Evolutionary conservation across 768 basidiomycete genomes (phyloP), one percentile per base, ranked within the genome.

Genomic region (Kwoniella mangroviensis): DNA sequence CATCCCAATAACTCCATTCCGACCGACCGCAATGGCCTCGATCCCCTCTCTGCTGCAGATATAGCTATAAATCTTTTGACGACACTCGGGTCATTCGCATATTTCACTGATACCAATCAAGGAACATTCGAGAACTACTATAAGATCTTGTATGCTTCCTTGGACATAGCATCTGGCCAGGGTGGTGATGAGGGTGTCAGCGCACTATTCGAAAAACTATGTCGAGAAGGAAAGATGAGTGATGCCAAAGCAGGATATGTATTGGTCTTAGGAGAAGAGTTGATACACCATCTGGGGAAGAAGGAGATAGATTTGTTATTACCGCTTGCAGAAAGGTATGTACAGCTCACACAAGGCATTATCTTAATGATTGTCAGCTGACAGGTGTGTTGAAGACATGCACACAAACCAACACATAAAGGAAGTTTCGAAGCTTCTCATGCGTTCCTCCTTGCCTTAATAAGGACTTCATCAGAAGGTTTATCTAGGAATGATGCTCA

Each of bases 381-480:
- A 59, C 40, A 13, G 34, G 15, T 19, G 0, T 19, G 13, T 9
- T 45, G 19, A 13, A 72, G 75, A 40, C 62, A 70, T 45, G 54
- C 75, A 10, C 13, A 42, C 1, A 42, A 61, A 28, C 52, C 70
- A 3, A n/a, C 17, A 2, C 68, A 75, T 45, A 53, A 54, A 52
- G 4, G 65, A 2, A 70, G 62, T 45, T 79, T 79, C 63, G 74
- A 77, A 66, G 74, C 78, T 64, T 73, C 78, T 26, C 78, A 79
- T 64, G 67, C 73, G 0, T 67, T 74, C 40, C n/a, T 77, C 22
- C 58, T 77, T 4, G 69, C 76, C 7, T 21, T 73, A 4, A 12
- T 79, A 1, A 26, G 53, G 15, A 42, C 67, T 1, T 59, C 73
- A 9, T 13, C 71, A 10, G 51, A 54, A 19, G 43, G 26, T 17